phyloP scores from a whole-genome alignment of 169 alveolate genomes.

The Eimeria sp. region DNA sequence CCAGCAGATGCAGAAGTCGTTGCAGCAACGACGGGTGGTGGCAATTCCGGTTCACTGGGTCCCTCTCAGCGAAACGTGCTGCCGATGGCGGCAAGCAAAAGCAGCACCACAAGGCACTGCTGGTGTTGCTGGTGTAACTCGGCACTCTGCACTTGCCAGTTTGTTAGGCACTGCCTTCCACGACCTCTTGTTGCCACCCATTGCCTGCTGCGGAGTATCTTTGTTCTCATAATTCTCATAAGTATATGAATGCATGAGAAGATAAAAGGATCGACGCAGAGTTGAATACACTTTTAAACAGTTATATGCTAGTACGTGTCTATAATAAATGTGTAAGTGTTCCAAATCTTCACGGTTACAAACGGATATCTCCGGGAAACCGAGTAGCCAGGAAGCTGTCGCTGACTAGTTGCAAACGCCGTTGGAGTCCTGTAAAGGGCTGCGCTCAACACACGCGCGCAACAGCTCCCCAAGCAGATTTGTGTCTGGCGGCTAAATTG shows the following conservation, averaged over 20 bases:
- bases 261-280: not conserved
- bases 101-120: not conserved
- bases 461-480: not conserved
- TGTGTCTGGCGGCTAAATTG: not conserved
- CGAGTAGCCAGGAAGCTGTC: constrained; percentile 15
- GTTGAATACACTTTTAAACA: not conserved
- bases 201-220: not conserved
- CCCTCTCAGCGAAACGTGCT: not conserved
- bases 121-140: not conserved
- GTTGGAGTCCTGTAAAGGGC: not conserved
- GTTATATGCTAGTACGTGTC: not conserved
- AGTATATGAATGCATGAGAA: not conserved
- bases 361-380: not conserved
- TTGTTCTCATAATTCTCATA: not conserved
- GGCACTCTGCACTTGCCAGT: not conserved
- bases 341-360: not conserved
- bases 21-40: not conserved
- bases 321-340: not conserved
- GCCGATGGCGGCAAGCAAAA: not conserved
- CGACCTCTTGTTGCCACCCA: not conserved
- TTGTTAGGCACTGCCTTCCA: not conserved
- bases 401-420: not conserved
- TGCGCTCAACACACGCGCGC: not conserved
- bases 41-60: not conserved
- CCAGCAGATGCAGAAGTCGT: not conserved